Base-by-base conservation (phyloP, 129 eudicot species). In the Arctium minus region DNA sequence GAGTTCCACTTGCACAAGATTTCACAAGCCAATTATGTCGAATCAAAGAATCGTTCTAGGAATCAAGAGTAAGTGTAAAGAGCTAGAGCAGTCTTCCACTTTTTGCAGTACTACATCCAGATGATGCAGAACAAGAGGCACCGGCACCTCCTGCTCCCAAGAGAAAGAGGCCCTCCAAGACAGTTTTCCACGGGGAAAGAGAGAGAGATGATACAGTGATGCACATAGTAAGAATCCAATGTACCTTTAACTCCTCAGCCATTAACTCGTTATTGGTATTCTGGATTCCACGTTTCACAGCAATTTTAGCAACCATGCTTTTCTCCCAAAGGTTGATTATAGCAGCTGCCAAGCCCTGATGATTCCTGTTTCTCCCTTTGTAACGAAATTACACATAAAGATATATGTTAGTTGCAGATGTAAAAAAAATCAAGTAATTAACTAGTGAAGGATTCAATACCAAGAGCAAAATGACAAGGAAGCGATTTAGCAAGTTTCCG, bases 391-490 rank as follows among this genome's bases (percentile, higher is more conserved):
- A 81, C 87, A 31, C 31, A 67, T 6, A 11, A 74, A 70, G n/a
- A 85, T 11, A 62, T 39, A 76, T 65, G 37, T 87, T 70, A 82
- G 71, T 44, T 48, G 56, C 62, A 44, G 65, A 80, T 10, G 15
- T 6, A 74, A 76, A 5, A 70, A 17, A 37, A 53, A 70, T 68
- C 74, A 86, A 60, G 74, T 39, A 81, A 60, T 2, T 42, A 6
- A 85, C 18, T 6, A 39, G 53, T 64, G 79, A 56, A 71, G 22
- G 56, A 31, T 62, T 74, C n/a, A 79, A 80, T 93, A 96, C 99
- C 99, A 72, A 96, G 99, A 78, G 99, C 99, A 89, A 96, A 96
- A 88, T 96, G 99, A 82, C 94, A 88, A 87, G 99, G 99, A 69
- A 96, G 95, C 1, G 97, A 87, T 82, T 91, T 96, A n/a, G 99